Evolutionary conservation across 805 yeast species (phyloP).

Genomic region (Ogataea pignaliae): DNA sequence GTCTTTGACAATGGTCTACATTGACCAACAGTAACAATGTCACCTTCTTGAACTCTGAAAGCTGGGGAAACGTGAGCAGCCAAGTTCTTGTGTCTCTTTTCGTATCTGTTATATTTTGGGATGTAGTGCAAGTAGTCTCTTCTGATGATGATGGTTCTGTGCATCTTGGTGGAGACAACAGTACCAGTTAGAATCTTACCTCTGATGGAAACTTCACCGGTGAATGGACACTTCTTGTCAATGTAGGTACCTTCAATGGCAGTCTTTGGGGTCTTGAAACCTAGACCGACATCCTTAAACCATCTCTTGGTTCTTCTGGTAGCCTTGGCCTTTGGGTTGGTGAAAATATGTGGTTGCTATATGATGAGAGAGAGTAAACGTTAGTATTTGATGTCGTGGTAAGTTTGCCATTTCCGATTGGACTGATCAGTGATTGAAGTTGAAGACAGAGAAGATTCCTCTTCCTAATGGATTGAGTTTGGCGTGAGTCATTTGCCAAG

Average conservation of each 20-base stretch:
- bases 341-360: conserved; percentile 99
- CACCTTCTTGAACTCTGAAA: conserved; percentile 99
- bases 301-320: conserved; percentile 99
- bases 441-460: too few species aligned
- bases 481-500: too few species aligned
- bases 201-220: conserved; percentile 95
- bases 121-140: conserved; percentile 99
- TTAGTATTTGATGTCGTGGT: neutral
- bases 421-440: too few species aligned
- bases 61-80: conserved; percentile 99
- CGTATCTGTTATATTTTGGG: conserved; percentile 99
- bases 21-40: conserved; percentile 98
- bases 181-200: conserved; percentile 99
- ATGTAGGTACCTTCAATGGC: conserved; percentile 99
- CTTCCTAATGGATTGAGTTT: too few species aligned
- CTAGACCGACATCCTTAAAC: conserved; percentile 99
- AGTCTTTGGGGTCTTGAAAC: conserved; percentile 99
- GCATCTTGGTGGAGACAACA: conserved; percentile 99
- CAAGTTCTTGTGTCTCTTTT: conserved; percentile 99
- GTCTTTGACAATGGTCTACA: conserved; percentile 99
- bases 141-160: conserved; percentile 99
- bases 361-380: neutral
- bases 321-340: conserved; percentile 99
- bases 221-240: conserved; percentile 99
- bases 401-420: too few species aligned